A percentile compares a stretch with the other conserved stretches of the same genome.
phyloP scores from a whole-genome alignment of 1,284 basidiomycete species.

The Fomitiporia mediterranea region DNA sequence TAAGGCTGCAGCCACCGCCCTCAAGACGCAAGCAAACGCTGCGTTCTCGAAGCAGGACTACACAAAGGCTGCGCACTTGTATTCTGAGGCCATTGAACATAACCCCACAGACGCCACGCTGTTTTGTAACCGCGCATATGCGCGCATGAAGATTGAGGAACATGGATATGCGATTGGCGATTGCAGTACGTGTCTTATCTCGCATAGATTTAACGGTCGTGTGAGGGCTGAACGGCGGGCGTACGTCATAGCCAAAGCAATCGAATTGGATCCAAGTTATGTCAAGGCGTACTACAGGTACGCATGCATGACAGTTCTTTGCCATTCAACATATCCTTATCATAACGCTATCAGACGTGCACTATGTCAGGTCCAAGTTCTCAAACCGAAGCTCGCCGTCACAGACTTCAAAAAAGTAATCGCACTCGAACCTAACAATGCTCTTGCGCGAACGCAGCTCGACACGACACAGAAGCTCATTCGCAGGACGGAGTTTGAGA shows the following conservation, averaged over 20 bases:
- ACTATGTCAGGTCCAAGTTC: constrained; percentile 85
- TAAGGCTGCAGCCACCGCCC: constrained; percentile 55
- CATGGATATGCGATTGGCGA: constrained; percentile 79
- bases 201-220: constrained; percentile 12
- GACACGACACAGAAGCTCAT: constrained; percentile 88
- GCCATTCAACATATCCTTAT: constrained; percentile 14
- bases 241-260: constrained; percentile 63
- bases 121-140: constrained; percentile 78
- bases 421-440: constrained; percentile 85
- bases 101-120: constrained; percentile 75
- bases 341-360: constrained; percentile 60
- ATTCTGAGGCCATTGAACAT: constrained; percentile 72
- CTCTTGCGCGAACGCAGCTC: constrained; percentile 75
- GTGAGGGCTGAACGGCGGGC: constrained; percentile 8
- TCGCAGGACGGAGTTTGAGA: constrained; percentile 84
- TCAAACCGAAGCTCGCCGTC: constrained; percentile 81
- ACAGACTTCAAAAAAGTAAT: constrained; percentile 86
- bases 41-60: constrained; percentile 71
- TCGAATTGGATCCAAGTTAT: constrained; percentile 86
- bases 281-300: constrained; percentile 88
- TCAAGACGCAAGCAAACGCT: constrained; percentile 85
- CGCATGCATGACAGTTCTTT: constrained; percentile 20
- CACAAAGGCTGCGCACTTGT: constrained; percentile 61
- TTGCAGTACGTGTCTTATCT: constrained; percentile 50
- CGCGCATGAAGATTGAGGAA: constrained; percentile 77